These are phyloP conservation scores for Termitomyces eurrhizus DNA, from an alignment of 768 basidiomycete genomes.

Conservation along the genomic window DNA sequence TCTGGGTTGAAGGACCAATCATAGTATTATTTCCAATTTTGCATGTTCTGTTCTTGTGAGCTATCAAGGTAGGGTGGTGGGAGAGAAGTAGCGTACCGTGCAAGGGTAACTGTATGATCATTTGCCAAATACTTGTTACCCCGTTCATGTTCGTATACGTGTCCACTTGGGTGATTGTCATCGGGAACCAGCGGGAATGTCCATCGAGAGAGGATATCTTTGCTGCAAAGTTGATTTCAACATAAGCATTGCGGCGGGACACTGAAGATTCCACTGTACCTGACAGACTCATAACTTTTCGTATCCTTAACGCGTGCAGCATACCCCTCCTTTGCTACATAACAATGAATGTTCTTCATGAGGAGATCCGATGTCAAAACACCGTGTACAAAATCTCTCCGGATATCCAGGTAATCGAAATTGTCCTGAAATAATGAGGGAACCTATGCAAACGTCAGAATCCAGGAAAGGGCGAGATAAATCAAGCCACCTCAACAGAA, in stretches of 20 bases:
- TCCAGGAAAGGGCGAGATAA: background rate
- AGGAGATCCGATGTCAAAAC: slow-evolving; percentile 91
- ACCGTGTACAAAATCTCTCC: slow-evolving; percentile 91
- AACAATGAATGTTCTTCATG: slow-evolving; percentile 92
- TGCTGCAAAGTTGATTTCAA: slow-evolving; percentile 42
- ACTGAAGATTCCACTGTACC: slow-evolving; percentile 39
- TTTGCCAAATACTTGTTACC: slow-evolving; percentile 89
- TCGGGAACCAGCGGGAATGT: slow-evolving; percentile 96
- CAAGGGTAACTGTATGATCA: slow-evolving; percentile 71
- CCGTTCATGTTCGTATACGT: slow-evolving; percentile 79
- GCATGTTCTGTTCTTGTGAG: slow-evolving; percentile 53
- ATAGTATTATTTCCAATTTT: slow-evolving; percentile 79
- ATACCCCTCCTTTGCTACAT: slow-evolving; percentile 84
- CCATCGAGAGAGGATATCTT: slow-evolving; percentile 91
- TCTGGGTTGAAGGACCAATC: slow-evolving; percentile 73
- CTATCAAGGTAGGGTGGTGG: slow-evolving; percentile 1
- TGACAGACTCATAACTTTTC: slow-evolving; percentile 84
- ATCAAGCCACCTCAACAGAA: slow-evolving; percentile 71
- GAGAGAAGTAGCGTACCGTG: slow-evolving; percentile 52
- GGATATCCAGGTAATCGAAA: slow-evolving; percentile 93
- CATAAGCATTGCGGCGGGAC: slow-evolving; percentile 1
- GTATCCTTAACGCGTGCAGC: slow-evolving; percentile 93
- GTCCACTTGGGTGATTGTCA: slow-evolving; percentile 82
- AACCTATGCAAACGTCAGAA: slow-evolving; percentile 46
- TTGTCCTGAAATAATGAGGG: slow-evolving; percentile 97